Conservation (phyloP, 805 yeast species). For the Pichia sporocuriosa region DNA sequence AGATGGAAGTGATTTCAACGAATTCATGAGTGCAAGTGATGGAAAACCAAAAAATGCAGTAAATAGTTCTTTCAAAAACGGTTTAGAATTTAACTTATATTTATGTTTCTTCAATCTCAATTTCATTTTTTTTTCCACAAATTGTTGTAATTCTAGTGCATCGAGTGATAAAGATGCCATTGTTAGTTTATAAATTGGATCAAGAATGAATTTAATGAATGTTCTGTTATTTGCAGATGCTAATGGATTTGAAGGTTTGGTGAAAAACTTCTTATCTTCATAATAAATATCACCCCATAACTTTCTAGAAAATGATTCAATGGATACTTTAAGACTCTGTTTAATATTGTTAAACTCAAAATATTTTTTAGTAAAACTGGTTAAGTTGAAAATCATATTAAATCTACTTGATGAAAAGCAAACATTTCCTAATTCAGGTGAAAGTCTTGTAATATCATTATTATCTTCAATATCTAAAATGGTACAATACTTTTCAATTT, state of each 20-base stretch:
- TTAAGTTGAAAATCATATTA: conserved; percentile 58
- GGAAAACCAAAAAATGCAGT: conserved; percentile 45
- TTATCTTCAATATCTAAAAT: conserved; percentile 14
- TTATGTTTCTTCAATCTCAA: conserved; percentile 33
- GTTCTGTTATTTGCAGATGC: conserved; percentile 30
- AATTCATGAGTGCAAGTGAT: conserved; percentile 46
- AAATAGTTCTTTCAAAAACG: conserved; percentile 51
- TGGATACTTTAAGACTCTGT: conserved; percentile 14
- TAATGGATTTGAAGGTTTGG: conserved; percentile 22
- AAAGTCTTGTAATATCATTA: conserved; percentile 24
- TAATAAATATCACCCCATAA: conserved; percentile 77
- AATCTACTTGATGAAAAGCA: conserved; percentile 65
- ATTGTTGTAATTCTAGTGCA: conserved; percentile 34
- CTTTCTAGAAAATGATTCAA: conserved; percentile 41
- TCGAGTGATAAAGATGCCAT: conserved; percentile 52
- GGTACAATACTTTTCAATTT: conserved; percentile 28
- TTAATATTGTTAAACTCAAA: conserved; percentile 28
- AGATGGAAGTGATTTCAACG: conserved; percentile 32
- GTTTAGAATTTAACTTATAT: conserved; percentile 49
- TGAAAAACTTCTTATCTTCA: conserved; percentile 41
- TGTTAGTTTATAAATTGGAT: conserved; percentile 74
- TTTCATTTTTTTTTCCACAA: conserved; percentile 45
- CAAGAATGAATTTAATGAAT: conserved; percentile 60
- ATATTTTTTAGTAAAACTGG: conserved; percentile 55
- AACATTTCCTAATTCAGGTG: conserved; percentile 64